phyloP scores from a whole-genome alignment of 768 basidiomycete species.

The Termitomyces sp. region DNA sequence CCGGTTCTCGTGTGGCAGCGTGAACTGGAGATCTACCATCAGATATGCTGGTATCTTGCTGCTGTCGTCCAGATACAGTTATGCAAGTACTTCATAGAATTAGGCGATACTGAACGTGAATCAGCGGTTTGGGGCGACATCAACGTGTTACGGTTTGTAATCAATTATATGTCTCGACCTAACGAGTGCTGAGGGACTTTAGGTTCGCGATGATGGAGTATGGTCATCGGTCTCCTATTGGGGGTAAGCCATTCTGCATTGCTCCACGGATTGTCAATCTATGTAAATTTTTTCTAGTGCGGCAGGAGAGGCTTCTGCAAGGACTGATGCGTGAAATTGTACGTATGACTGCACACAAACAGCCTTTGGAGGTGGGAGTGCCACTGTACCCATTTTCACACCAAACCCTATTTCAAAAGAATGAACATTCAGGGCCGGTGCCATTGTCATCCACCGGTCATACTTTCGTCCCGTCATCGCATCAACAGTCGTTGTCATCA shows the following conservation, averaged over 20 bases:
- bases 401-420: constrained; percentile 54
- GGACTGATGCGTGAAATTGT: constrained; percentile 85
- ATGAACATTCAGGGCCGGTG: constrained; percentile 29
- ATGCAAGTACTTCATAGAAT: constrained; percentile 84
- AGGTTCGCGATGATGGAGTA: constrained; percentile 86
- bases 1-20: neutral
- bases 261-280: constrained; percentile 6
- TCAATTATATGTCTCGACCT: neutral
- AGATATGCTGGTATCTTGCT: constrained; percentile 92
- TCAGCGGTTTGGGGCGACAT: constrained; percentile 86
- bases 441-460: constrained; percentile 18
- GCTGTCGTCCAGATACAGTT: constrained; percentile 84
- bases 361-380: constrained; percentile 75
- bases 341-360: constrained; percentile 75
- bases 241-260: constrained; percentile 49
- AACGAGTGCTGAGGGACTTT: neutral
- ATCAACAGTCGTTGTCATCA: constrained; percentile 13
- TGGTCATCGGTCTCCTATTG: constrained; percentile 76
- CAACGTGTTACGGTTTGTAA: constrained; percentile 67
- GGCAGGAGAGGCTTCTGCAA: constrained; percentile 80
- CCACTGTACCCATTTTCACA: constrained; percentile 84
- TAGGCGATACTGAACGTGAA: constrained; percentile 70
- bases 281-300: constrained; percentile 42
- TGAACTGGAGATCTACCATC: constrained; percentile 6
- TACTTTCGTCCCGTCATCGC: constrained; percentile 11